phyloP scores from a whole-genome alignment of 371 early-diverging fungal species.

The Coemansia sp. region DNA sequence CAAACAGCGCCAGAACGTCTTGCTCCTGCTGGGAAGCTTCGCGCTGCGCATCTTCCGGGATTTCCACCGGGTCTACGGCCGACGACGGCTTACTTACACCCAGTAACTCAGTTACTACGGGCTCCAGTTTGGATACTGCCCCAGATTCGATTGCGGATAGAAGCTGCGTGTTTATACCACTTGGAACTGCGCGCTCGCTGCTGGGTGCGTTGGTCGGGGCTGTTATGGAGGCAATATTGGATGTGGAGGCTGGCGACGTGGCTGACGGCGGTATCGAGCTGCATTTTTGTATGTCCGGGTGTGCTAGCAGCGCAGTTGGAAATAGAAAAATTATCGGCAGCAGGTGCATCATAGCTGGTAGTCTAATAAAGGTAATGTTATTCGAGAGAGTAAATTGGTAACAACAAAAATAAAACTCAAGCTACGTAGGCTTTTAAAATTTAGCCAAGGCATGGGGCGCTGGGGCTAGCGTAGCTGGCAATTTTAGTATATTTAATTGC shows the following conservation, averaged over 20 bases:
- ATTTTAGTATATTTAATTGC: background rate
- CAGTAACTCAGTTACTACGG: background rate
- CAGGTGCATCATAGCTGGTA: background rate
- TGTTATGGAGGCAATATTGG: background rate
- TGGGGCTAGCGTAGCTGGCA: too few relatives aligned
- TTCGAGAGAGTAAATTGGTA: conserved; percentile 1
- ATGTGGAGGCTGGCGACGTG: background rate
- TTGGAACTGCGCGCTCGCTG: background rate
- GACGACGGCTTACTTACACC: background rate
- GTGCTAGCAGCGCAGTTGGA: background rate
- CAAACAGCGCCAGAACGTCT: conserved; percentile 22
- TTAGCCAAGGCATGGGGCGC: too few relatives aligned
- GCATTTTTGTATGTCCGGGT: background rate
- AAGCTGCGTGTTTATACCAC: background rate
- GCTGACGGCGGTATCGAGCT: background rate
- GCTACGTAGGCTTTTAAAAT: too few relatives aligned
- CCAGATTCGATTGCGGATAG: too few relatives aligned
- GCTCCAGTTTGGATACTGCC: too few relatives aligned
- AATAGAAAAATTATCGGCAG: background rate
- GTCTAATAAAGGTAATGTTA: background rate
- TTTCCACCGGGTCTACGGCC: background rate
- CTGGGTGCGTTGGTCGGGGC: background rate
- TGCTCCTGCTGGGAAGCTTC: conserved; percentile 3
- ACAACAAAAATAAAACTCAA: background rate
- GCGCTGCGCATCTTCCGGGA: background rate